phyloP scores from a whole-genome alignment of 345 rosid species.

The Salix suchowensis region DNA sequence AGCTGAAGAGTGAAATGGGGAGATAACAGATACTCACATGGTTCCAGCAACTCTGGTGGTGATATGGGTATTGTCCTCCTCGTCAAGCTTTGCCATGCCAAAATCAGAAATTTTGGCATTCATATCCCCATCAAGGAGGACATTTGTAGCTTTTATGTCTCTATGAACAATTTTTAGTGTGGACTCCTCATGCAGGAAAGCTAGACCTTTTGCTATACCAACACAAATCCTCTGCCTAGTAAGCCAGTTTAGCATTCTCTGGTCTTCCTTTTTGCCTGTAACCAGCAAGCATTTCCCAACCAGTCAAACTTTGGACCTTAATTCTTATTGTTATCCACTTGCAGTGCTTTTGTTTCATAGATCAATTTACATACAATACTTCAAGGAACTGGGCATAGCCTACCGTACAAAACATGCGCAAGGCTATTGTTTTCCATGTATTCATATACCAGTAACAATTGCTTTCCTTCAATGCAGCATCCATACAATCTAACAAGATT shows the following conservation, averaged over 20 bases:
- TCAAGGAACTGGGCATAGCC: neutral
- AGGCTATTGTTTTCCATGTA: constrained; percentile 56
- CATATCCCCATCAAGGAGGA: constrained; percentile 27
- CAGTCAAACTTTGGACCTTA: neutral
- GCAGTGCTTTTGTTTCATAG: neutral
- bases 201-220: constrained; percentile 30
- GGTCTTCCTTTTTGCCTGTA: neutral
- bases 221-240: constrained; percentile 25
- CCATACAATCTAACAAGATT: constrained; percentile 38
- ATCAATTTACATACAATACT: neutral
- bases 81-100: constrained; percentile 30
- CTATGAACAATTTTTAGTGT: constrained; percentile 28
- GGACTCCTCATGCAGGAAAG: constrained; percentile 34
- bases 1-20: neutral
- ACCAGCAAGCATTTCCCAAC: neutral
- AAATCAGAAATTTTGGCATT: constrained; percentile 35
- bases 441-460: constrained; percentile 50
- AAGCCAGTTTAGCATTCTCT: constrained; percentile 28
- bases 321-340: neutral
- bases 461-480: constrained; percentile 44
- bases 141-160: constrained; percentile 30
- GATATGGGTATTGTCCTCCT: constrained; percentile 29
- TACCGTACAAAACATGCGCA: constrained; percentile 43
- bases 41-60: constrained; percentile 33
- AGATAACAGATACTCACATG: constrained; percentile 6